phyloP scores from a whole-genome alignment of 345 rosid genomes.

The Salix suchowensis region DNA sequence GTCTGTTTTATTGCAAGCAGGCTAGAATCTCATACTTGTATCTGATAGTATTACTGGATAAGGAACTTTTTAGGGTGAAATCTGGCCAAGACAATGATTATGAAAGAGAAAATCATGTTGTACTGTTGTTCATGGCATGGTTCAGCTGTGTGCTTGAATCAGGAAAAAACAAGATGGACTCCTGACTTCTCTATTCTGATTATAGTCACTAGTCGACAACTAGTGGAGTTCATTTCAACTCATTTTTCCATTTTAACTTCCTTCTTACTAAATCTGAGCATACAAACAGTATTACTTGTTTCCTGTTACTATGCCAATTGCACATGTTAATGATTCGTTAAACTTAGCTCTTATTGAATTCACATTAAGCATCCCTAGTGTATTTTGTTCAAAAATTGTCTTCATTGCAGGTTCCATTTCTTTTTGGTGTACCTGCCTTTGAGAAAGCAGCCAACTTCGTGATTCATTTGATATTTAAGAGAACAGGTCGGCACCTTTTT shows the following conservation, averaged over 20 bases:
- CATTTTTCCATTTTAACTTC: not conserved
- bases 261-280: not conserved
- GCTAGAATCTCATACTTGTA: not conserved
- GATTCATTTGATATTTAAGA: slow-evolving; percentile 91
- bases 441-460: slow-evolving; percentile 78
- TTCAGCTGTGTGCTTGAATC: no score
- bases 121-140: no score
- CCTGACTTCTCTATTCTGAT: no score
- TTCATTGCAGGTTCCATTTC: slow-evolving; percentile 83
- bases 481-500: slow-evolving; percentile 94
- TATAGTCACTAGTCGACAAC: not conserved
- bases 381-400: slow-evolving; percentile 4
- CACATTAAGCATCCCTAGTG: not conserved
- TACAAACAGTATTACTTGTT: not conserved
- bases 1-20: not conserved
- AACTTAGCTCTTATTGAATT: not conserved
- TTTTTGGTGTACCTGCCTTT: slow-evolving; percentile 82
- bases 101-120: no score
- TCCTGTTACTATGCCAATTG: not conserved
- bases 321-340: not conserved
- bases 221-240: not conserved
- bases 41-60: not conserved
- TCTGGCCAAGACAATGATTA: not conserved
- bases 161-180: no score
- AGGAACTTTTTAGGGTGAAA: not conserved